Base-by-base conservation (phyloP, 2,329 filamentous ascomycete genomes). In the Graphilbum sp. region DNA sequence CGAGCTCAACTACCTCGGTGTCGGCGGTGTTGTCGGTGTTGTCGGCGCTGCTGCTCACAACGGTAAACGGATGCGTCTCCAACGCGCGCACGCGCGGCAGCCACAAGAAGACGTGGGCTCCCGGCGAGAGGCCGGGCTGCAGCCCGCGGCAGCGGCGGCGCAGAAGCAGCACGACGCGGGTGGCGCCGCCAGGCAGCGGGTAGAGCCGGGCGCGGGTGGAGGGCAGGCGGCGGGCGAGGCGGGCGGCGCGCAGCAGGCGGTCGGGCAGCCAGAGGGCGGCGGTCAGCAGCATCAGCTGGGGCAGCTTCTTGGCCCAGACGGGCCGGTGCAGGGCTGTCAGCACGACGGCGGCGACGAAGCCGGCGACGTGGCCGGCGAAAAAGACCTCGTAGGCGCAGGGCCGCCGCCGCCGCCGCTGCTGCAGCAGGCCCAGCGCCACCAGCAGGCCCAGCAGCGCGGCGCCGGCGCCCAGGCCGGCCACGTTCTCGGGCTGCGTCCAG, bases 41-140 rank as follows among this genome's bases (percentile, higher is more conserved):
- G 1, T 45, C 45, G 0, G 65, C 61, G 17, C 62, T 51, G 24
- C 54, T 57, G 18, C 59, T 51, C 8, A 64, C 64, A 36, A 75
- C 66, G 3, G 70, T 75, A 45, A 75, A 75, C 0, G 71, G 71
- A 41, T 77, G 72, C 2, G 66, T 71, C 49, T 76, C 65, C 11
- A 63, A 53, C 1, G 57, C 40, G 2, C 69, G 61, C 25, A 75
- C 59, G 7, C 54, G 54, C 0, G 72, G 72, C 8, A 76, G 60
- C 67, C 69, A 75, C 20, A 76, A 52, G 48, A 71, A 75, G 43
- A 66, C 69, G 47, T 77, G 72, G 37, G 64, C 63, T 4, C 69
- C 71, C 1, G 71, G 60, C 2, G 52, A 47, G 5, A 29, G 7
- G 5, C n/a, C n/a, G n/a, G n/a, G n/a, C n/a, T n/a, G n/a, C n/a